Conservation (phyloP, 1,284 basidiomycete genomes). For the Pseudozyma sp. region DNA sequence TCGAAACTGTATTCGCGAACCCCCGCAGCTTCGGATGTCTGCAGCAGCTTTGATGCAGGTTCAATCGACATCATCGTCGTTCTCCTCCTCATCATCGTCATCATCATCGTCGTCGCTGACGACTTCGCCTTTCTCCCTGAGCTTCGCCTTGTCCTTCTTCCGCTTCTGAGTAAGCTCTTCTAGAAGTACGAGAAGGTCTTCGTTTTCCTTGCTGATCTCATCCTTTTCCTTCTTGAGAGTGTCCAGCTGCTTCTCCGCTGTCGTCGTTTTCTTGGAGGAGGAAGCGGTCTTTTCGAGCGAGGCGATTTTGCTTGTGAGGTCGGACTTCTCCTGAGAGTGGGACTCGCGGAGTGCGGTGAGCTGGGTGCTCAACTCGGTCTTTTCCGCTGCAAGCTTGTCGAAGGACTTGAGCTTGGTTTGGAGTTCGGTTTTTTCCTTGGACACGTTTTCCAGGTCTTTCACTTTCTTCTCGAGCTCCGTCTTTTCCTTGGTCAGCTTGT, state of each 20-base stretch:
- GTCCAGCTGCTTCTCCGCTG: constrained; percentile 12
- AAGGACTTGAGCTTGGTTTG: constrained; percentile 9
- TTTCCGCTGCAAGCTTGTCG: neutral
- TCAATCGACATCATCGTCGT: constrained; percentile 51
- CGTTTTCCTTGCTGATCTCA: constrained; percentile 92
- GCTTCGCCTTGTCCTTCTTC: constrained; percentile 80
- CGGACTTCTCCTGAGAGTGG: constrained; percentile 1
- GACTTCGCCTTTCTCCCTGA: constrained; percentile 80
- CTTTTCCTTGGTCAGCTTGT: constrained; percentile 74
- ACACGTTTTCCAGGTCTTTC: constrained; percentile 6
- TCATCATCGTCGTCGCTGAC: constrained; percentile 82
- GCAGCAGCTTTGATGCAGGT: neutral
- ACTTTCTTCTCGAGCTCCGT: constrained; percentile 13
- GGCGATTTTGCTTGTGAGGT: constrained; percentile 17
- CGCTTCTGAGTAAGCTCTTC: constrained; percentile 91
- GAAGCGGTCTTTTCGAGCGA: constrained; percentile 5
- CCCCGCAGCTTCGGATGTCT: too few relatives aligned
- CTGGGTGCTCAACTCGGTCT: neutral
- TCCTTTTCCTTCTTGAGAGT: constrained; percentile 59
- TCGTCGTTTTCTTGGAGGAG: constrained; percentile 1
- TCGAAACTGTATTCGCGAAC: too few relatives aligned
- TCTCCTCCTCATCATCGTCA: constrained; percentile 82
- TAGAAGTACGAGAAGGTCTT: constrained; percentile 89
- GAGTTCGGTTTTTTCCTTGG: constrained; percentile 4
- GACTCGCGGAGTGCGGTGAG: neutral